Percentiles rank a stretch among this genome's conserved stretches.
phyloP scores from a whole-genome alignment of 306 rosid genomes.

The Prunus padus region DNA sequence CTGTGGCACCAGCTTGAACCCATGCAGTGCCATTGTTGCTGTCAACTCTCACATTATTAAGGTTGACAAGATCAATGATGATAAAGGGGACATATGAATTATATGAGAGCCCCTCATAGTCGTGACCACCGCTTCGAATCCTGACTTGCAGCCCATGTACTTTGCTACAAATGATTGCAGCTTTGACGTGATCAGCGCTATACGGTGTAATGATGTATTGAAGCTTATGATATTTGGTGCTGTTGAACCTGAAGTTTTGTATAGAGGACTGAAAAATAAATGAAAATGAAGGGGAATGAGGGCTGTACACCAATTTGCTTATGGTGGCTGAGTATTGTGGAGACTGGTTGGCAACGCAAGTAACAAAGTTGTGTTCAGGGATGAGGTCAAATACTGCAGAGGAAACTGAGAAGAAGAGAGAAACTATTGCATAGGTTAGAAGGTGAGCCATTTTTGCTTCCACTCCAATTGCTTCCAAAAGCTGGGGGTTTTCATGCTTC shows the following conservation, averaged over 20 bases:
- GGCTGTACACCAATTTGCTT: neutral
- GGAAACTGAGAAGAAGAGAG: slow-evolving; percentile 3
- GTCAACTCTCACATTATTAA: slow-evolving; percentile 1
- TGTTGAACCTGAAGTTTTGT: slow-evolving; percentile 19
- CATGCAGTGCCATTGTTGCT: slow-evolving; percentile 40
- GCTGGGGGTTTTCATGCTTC: neutral
- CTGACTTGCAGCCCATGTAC: slow-evolving; percentile 12
- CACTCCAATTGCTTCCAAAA: neutral
- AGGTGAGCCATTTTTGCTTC: neutral
- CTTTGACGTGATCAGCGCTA: slow-evolving; percentile 1
- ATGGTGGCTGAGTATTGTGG: neutral
- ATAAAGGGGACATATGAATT: slow-evolving; percentile 2
- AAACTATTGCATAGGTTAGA: neutral
- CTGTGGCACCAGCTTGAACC: slow-evolving; percentile 60
- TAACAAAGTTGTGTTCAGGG: neutral
- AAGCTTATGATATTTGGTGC: slow-evolving; percentile 1
- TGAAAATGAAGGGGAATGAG: neutral
- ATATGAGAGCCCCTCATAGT: slow-evolving; percentile 25
- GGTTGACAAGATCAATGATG: slow-evolving; percentile 23
- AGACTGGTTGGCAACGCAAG: neutral
- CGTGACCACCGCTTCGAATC: slow-evolving; percentile 30
- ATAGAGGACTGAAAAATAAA: neutral
- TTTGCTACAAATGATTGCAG: slow-evolving; percentile 22
- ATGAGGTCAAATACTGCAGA: neutral
- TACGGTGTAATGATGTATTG: slow-evolving; percentile 9